Evolutionary conservation across 306 rosid species (phyloP), one percentile per base, ranked within the genome.

Genomic region (Begonia loranthoides): DNA sequence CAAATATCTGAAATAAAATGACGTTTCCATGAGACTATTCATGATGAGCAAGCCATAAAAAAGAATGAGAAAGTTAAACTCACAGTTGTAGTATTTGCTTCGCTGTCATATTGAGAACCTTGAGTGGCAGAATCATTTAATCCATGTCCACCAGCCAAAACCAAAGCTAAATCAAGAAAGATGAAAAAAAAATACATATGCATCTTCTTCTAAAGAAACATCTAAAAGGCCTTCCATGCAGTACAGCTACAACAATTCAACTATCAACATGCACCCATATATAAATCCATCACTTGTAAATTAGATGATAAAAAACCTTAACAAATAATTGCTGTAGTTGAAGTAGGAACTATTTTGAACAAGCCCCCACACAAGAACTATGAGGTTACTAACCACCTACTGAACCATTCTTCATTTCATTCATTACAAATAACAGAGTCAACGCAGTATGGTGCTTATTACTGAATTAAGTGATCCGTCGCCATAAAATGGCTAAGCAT

Each of bases 71-170:
- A 49, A 70, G 52, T 61, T 24, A 53, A 41, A 74, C 95, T 82
- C 67, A 90, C 99, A 15, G 99, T 90, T 19, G 92, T 90, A 77
- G 85, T 90, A 74, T 65, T 89, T 12, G 75, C 69, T 60, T 86
- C 95, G 49, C 86, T 76, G 15, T 80, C 92, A 65, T 89, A 57
- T 60, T 85, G 95, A 68, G 82, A 76, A 61, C 95, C 92, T 69
- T 80, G 92, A 70, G 76, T 59, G 14, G 66, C 54, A 55, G 67
- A 72, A 59, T 90, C 94, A 57, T 90, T 90, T 52, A 82, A 68
- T 22, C 76, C 54, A 53, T 90, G 80, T 64, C 99, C 99, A 58
- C 94, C 94, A 66, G 99, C 86, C 67, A 90, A 69, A 55, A 90
- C 84, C 63, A 90, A 73, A 59, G 92, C 99, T 90, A 74, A 62